These are phyloP conservation scores for Gaertneriomyces sp. DNA, from an alignment of 192 early-diverging fungal species.

Conservation along the genomic window DNA sequence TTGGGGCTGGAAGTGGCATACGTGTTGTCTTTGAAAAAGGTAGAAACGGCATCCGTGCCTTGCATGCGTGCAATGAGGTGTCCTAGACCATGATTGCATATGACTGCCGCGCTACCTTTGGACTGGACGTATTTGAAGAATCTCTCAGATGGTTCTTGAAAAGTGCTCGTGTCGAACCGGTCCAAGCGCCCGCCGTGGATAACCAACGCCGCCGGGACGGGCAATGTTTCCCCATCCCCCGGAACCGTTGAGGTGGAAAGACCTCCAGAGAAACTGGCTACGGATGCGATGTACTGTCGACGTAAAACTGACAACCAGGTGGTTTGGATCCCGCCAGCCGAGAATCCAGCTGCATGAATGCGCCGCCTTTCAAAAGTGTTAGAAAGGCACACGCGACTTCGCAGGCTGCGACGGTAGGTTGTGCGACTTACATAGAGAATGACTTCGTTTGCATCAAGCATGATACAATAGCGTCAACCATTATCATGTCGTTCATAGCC, in stretches of 20 bases:
- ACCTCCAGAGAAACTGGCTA: neutral
- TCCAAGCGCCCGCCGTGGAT: constrained; percentile 1
- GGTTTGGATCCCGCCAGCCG: neutral
- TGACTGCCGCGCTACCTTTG: neutral
- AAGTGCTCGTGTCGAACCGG: neutral
- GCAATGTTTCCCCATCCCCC: neutral
- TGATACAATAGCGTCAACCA: neutral
- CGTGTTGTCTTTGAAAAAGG: constrained; percentile 2
- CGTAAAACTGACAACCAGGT: neutral
- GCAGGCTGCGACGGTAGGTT: neutral
- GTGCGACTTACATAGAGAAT: neutral
- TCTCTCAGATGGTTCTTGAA: neutral
- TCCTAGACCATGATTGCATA: neutral
- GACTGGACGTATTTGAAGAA: neutral
- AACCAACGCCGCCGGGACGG: neutral
- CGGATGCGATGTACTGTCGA: neutral
- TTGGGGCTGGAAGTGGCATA: neutral
- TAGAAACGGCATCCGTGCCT: neutral
- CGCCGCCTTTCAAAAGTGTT: neutral
- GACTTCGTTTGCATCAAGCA: neutral
- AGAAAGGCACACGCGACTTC: neutral
- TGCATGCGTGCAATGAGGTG: neutral
- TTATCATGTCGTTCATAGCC: neutral
- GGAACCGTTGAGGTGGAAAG: neutral
- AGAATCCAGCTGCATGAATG: constrained; percentile 2